Evolutionary conservation across 495 filamentous ascomycete species (phyloP).

Genomic region (Neurospora sp.): DNA sequence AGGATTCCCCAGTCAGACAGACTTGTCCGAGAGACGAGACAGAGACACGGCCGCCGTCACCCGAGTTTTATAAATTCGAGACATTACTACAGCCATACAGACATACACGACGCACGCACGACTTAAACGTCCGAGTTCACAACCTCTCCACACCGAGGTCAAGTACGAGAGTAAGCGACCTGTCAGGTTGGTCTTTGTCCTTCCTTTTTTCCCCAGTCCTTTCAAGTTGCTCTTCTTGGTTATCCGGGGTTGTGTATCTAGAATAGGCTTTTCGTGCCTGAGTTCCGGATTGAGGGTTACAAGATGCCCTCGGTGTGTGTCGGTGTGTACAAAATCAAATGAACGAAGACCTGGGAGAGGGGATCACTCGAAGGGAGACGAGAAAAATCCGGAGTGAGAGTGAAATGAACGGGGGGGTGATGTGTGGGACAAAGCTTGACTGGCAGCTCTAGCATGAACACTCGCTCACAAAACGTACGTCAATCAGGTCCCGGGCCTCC

Average conservation of each 20-base stretch:
- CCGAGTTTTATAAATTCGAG: neutral
- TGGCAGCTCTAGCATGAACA: neutral
- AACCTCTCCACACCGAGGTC: neutral
- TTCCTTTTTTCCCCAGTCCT: neutral
- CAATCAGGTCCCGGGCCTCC: neutral
- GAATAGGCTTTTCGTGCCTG: neutral
- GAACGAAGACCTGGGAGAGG: neutral
- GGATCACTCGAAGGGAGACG: neutral
- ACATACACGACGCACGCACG: neutral
- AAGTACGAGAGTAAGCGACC: neutral
- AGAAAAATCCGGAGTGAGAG: neutral
- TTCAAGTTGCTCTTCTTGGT: neutral
- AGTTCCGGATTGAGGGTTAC: neutral
- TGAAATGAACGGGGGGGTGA: neutral
- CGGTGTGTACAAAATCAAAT: neutral
- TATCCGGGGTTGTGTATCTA: neutral
- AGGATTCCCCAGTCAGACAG: neutral
- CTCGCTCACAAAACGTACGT: neutral
- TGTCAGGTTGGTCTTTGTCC: neutral
- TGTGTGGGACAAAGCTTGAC: neutral
- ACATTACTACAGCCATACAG: neutral
- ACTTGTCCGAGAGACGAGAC: neutral
- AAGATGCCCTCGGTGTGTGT: neutral
- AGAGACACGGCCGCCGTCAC: neutral
- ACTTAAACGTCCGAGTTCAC: neutral